Evolutionary conservation across 305 asterid species (phyloP), one percentile per base, ranked within the genome.

Genomic region (Fraxinus greggii): DNA sequence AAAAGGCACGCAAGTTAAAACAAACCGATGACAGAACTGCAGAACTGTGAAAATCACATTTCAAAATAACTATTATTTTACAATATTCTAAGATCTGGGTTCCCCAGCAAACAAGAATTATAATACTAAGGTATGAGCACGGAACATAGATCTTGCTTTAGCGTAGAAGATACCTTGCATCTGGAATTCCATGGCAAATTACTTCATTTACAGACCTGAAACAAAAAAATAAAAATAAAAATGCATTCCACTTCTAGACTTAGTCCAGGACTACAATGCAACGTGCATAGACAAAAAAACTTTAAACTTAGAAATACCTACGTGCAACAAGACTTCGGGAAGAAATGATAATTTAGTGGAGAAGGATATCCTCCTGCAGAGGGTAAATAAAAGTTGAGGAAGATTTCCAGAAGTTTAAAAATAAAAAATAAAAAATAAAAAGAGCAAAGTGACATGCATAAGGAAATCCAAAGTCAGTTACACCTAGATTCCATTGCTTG

Each of bases 261-360:
- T 36, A 81, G 67, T 82, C 45, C 69, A 77, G 76, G 77, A 80
- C 35, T 19, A 72, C 15, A 83, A 28, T 32, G 72, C 75, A 76
- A 42, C 65, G 69, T 77, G 65, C 83, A 85, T 24, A 38, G 33
- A 74, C 77, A 85, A 81, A 54, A 40, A 67, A 79, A 80, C 48
- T 69, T 82, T 88, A 80, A 81, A 79, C 85, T 80, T 74, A 83
- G 88, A 88, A 92, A 88, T 89, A 94, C 98, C 92, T 82, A 97
- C 99, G 98, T 97, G 99, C 99, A 97, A 93, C 98, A 94, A 84
- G 99, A 97, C 89, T 94, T 97, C 0, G 98, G 99, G 87, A 97
- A 97, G 86, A 94, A 94, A 89, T 93, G 90, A 86, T 97, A 97
- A 87, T 94, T 94, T 69, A 97, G 79, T 2, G 99, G 97, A 78